Percentiles rank a stretch among this genome's conserved stretches.
These are phyloP conservation scores for Cetradonia linearis DNA, from an alignment of 495 filamentous ascomycete genomes.

Conservation along the genomic window DNA sequence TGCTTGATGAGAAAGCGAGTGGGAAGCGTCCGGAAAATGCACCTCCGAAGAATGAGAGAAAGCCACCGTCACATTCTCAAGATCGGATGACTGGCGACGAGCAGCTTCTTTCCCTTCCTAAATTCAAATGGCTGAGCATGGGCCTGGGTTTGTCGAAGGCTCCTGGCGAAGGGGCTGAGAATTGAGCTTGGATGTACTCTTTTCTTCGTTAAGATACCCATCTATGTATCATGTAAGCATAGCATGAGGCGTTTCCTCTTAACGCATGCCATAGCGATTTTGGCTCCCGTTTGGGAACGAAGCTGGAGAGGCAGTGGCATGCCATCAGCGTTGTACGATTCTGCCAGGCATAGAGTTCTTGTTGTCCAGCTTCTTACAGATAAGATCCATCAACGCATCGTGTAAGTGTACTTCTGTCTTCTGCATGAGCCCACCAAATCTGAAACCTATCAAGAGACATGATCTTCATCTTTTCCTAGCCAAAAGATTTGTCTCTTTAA, in stretches of 20 bases:
- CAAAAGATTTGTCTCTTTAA: conserved; percentile 45
- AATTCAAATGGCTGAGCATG: conserved; percentile 21
- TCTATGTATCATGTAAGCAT: conserved; percentile 14
- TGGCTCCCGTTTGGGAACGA: neutral
- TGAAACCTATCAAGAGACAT: neutral
- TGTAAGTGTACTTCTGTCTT: neutral
- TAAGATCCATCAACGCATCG: neutral
- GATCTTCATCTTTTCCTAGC: conserved; percentile 55
- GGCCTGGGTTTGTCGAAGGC: conserved; percentile 8
- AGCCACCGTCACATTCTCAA: conserved; percentile 31
- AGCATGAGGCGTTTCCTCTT: conserved; percentile 6
- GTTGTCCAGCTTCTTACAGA: neutral
- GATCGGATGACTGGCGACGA: conserved; percentile 28
- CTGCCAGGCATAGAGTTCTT: neutral
- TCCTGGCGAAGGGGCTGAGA: conserved; percentile 10
- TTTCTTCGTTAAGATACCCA: conserved; percentile 17
- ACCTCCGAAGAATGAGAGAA: conserved; percentile 32
- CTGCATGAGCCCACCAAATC: neutral
- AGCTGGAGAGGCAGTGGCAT: neutral
- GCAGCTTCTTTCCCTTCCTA: conserved; percentile 20
- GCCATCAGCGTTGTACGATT: neutral
- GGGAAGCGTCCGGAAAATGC: conserved; percentile 29
- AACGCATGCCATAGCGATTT: neutral
- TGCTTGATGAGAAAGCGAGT: conserved; percentile 13
- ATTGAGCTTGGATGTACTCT: conserved; percentile 16